Evolutionary conservation across 2,329 filamentous ascomycete genomes (phyloP).

Genomic region (Colletotrichum gigasporum): DNA sequence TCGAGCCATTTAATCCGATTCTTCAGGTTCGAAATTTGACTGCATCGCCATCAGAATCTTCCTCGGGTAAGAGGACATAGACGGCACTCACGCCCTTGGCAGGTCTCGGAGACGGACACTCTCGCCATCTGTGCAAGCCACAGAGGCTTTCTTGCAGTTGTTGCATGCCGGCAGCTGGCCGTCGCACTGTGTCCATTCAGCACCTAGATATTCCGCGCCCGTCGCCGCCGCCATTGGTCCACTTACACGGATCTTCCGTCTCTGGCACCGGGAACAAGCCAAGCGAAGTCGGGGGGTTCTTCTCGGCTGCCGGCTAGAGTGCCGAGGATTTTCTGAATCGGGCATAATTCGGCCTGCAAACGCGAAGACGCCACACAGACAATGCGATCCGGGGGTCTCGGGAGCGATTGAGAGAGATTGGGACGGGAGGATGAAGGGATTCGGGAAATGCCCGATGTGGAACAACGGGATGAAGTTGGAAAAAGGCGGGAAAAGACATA

Average conservation of each 20-base stretch:
- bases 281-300: conserved; percentile 39
- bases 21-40: conserved; percentile 45
- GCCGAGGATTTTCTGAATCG: conserved; percentile 9
- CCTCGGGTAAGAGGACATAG: not conserved
- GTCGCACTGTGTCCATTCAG: conserved; percentile 49
- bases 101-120: conserved; percentile 49
- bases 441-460: conserved; percentile 23
- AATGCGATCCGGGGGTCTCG: too few relatives aligned
- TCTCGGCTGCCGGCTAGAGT: conserved; percentile 32
- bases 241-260: conserved; percentile 58
- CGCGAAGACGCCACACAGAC: not conserved
- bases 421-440: not conserved
- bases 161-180: conserved; percentile 52
- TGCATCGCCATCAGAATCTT: not conserved
- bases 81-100: conserved; percentile 48
- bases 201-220: not conserved
- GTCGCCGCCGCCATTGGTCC: not conserved
- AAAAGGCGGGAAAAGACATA: not conserved
- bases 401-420: conserved; percentile 7
- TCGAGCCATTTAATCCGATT: conserved; percentile 57
- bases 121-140: conserved; percentile 53
- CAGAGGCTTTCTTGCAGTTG: conserved; percentile 53
- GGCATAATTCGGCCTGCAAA: conserved; percentile 5
- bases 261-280: conserved; percentile 48
- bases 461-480: conserved; percentile 28